A percentile compares a stretch with the other conserved stretches of the same genome.
Conservation (phyloP, 306 rosid genomes). For the Cajanus cajan region DNA sequence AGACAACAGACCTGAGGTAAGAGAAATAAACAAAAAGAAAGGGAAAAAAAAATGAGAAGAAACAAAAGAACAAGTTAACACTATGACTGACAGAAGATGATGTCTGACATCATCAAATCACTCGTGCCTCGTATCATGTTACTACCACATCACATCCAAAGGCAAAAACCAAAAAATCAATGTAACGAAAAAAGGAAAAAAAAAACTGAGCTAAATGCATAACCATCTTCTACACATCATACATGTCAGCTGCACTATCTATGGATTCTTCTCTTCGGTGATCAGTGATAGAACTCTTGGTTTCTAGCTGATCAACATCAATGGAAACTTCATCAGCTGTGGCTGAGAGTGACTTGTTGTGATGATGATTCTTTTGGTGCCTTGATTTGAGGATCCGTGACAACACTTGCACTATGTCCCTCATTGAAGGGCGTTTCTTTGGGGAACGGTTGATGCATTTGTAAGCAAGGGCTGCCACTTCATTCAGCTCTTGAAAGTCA, state of each 20-base stretch:
- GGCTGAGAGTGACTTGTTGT: slow-evolving; percentile 57
- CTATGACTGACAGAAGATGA: slow-evolving; percentile 29
- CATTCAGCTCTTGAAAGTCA: slow-evolving; percentile 72
- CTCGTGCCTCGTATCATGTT: slow-evolving; percentile 15
- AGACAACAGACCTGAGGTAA: slow-evolving; percentile 27
- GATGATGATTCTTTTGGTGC: slow-evolving; percentile 52
- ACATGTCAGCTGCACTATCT: slow-evolving; percentile 72
- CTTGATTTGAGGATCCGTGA: slow-evolving; percentile 63
- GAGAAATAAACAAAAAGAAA: neutral
- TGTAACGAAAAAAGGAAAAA: neutral
- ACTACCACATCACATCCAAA: slow-evolving; percentile 24
- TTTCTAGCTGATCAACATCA: slow-evolving; percentile 60
- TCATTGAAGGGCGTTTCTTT: slow-evolving; percentile 84
- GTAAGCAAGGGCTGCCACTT: slow-evolving; percentile 85
- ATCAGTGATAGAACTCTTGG: slow-evolving; percentile 38
- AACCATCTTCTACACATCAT: slow-evolving; percentile 55
- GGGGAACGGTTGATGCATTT: slow-evolving; percentile 77
- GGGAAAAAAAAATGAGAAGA: neutral
- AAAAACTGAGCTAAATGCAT: slow-evolving; percentile 23
- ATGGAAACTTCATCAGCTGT: slow-evolving; percentile 63
- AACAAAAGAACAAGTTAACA: slow-evolving; percentile 17
- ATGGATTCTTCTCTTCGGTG: slow-evolving; percentile 85
- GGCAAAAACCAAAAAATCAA: slow-evolving; percentile 29
- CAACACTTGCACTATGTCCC: slow-evolving; percentile 86
- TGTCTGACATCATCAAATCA: slow-evolving; percentile 28